Percentiles rank a stretch among this genome's conserved stretches.
Conservation (phyloP, 2,329 filamentous ascomycete species). For the Fragosphaeria purpurea region DNA sequence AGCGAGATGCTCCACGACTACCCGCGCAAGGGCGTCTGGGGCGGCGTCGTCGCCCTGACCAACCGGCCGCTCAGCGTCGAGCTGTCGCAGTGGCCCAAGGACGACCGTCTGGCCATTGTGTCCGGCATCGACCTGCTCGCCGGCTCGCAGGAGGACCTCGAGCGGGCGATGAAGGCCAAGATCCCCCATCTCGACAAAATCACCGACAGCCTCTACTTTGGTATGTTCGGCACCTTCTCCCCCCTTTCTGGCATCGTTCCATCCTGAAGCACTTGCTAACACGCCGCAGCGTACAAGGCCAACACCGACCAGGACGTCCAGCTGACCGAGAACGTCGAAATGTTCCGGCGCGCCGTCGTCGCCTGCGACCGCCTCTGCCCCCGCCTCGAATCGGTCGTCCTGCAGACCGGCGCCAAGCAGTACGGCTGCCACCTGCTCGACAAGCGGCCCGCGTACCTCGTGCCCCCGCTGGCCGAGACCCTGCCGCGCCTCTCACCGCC, state of each 20-base stretch:
- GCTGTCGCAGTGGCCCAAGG: conserved; percentile 27
- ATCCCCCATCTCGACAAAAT: conserved; percentile 26
- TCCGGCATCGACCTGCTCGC: conserved; percentile 31
- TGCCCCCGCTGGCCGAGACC: conserved; percentile 23
- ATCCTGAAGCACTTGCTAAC: not conserved
- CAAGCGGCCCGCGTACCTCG: conserved; percentile 25
- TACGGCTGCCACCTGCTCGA: conserved; percentile 32
- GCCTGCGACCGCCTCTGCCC: conserved; percentile 23
- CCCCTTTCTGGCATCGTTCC: not conserved
- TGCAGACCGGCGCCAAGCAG: conserved; percentile 25
- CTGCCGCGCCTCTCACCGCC: conserved; percentile 24
- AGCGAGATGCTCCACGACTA: conserved; percentile 14
- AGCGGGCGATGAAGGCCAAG: conserved; percentile 21
- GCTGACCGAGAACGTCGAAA: conserved; percentile 27
- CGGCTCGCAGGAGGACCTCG: conserved; percentile 27
- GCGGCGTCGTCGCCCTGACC: conserved; percentile 14
- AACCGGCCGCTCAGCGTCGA: conserved; percentile 19
- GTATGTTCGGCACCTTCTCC: conserved; percentile 10
- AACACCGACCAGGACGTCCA: conserved; percentile 27
- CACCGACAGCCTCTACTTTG: conserved; percentile 33
- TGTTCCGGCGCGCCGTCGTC: conserved; percentile 29
- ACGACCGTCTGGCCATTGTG: conserved; percentile 28
- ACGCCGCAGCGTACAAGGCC: conserved; percentile 27
- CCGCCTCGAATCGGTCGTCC: conserved; percentile 26
- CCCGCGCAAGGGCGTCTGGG: conserved; percentile 13